These are phyloP conservation scores for Aspergillus fischeri DNA, from an alignment of 2,329 filamentous ascomycete genomes.

Conservation along the genomic window DNA sequence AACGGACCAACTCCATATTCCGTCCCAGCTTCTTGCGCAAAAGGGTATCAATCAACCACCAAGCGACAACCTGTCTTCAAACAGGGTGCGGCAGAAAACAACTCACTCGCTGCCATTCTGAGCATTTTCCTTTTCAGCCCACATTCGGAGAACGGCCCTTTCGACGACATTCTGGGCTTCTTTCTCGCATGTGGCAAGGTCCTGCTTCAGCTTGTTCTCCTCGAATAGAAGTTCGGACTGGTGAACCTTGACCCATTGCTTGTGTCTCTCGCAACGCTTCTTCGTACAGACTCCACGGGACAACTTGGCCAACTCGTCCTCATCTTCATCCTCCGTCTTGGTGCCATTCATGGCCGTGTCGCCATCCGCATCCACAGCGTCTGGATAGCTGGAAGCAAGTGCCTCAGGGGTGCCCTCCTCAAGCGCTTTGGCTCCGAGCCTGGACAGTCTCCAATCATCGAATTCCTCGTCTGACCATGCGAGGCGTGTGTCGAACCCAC, in stretches of 20 bases:
- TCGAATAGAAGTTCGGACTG: conserved; percentile 44
- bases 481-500: conserved; percentile 45
- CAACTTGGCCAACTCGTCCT: conserved; percentile 29
- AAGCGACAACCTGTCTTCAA: conserved; percentile 1
- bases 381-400: conserved; percentile 23
- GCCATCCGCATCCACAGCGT: conserved; percentile 26
- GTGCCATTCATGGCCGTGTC: conserved; percentile 34
- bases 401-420: conserved; percentile 35
- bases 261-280: conserved; percentile 47
- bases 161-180: conserved; percentile 42
- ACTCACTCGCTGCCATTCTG: conserved; percentile 14
- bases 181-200: conserved; percentile 36
- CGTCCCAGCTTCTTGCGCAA: conserved; percentile 10
- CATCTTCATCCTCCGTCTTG: conserved; percentile 21
- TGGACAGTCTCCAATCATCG: conserved; percentile 41
- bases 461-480: conserved; percentile 48
- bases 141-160: conserved; percentile 40
- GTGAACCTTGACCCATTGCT: conserved; percentile 46
- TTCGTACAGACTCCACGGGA: conserved; percentile 44
- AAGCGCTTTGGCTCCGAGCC: conserved; percentile 36
- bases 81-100: background rate
- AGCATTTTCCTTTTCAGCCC: conserved; percentile 31
- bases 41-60: conserved; percentile 25
- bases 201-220: conserved; percentile 35
- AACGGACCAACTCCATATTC: conserved; percentile 25